Base-by-base conservation (phyloP, 306 rosid species). In the Herpetospermum pedunculosum region DNA sequence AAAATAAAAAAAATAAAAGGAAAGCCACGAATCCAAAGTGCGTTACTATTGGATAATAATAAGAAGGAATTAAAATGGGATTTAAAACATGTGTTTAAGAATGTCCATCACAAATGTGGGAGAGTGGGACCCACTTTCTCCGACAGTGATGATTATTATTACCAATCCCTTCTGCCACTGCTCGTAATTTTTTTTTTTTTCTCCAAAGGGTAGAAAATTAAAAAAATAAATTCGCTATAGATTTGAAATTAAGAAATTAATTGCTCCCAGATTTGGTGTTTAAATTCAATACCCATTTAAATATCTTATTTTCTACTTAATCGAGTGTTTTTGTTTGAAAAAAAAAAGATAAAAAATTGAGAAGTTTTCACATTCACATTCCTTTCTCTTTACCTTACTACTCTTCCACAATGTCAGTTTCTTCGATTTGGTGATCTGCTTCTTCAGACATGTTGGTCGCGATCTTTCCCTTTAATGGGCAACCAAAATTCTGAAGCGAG, bases 351-450 rank as follows among this genome's bases (percentile, higher is more conserved):
- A 35, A 62, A 62, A 34, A 57, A 15, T 0, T 6, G n/a, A 18
- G n/a, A n/a, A 15, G 35, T 48, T 52, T 52, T 30, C 76, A 58
- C 35, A 21, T 64, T 64, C 71, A 38, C 71, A 37, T 54, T 71
- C 60, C 63, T 76, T 78, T 75, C 32, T 72, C 88, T 84, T 87
- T 85, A 83, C 96, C 88, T 89, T 93, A 4, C 53, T 82, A 81
- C 53, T 55, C 53, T 38, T 74, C 16, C 77, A 57, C 50, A 81
- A 84, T 81, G 77, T 69, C 89, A 81, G 81, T 79, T 88, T 90
- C 87, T 86, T 86, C 87, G 89, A 88, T 89, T 91, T 86, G 91
- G 87, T 94, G 96, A 91, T 94, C 97, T 91, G 90, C 90, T 91
- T 75, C 87, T 75, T 75, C 82, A 72, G 81, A 79, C 85, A 77